phyloP scores from a whole-genome alignment of 768 basidiomycete species.

The Astraeus odoratus region DNA sequence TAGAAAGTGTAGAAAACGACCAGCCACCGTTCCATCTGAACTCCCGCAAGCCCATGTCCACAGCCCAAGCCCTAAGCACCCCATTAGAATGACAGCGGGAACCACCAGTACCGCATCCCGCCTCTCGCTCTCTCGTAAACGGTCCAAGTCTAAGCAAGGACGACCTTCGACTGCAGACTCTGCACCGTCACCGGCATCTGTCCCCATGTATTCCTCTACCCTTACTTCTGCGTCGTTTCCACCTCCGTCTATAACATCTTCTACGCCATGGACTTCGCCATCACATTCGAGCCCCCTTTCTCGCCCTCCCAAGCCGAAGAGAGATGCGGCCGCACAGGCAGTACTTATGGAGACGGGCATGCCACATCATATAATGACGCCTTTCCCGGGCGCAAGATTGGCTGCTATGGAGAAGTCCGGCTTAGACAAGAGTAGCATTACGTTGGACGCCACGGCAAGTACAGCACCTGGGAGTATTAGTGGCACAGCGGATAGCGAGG shows the following conservation, averaged over 20 bases:
- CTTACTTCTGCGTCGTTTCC: background rate
- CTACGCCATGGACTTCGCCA: too few relatives aligned
- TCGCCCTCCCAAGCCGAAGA: background rate
- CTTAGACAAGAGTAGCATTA: background rate
- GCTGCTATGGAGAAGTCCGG: background rate
- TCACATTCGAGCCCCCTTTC: background rate
- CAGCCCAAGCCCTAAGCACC: background rate
- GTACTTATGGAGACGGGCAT: conserved; percentile 1
- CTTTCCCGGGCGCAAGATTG: background rate
- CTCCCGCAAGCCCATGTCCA: background rate
- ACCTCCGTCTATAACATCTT: background rate
- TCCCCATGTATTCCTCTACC: background rate
- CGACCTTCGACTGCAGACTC: background rate
- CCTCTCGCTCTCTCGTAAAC: background rate
- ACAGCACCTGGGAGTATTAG: too few relatives aligned
- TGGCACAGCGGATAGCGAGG: too few relatives aligned
- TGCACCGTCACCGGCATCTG: background rate
- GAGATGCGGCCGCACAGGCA: conserved; percentile 3
- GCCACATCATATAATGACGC: background rate
- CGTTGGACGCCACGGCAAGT: background rate
- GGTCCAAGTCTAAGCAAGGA: background rate
- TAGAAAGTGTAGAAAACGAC: background rate
- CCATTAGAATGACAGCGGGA: background rate
- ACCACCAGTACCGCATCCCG: background rate
- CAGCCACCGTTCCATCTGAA: background rate